Conservation (phyloP, 495 filamentous ascomycete genomes). For the Penicillium coprophilum region DNA sequence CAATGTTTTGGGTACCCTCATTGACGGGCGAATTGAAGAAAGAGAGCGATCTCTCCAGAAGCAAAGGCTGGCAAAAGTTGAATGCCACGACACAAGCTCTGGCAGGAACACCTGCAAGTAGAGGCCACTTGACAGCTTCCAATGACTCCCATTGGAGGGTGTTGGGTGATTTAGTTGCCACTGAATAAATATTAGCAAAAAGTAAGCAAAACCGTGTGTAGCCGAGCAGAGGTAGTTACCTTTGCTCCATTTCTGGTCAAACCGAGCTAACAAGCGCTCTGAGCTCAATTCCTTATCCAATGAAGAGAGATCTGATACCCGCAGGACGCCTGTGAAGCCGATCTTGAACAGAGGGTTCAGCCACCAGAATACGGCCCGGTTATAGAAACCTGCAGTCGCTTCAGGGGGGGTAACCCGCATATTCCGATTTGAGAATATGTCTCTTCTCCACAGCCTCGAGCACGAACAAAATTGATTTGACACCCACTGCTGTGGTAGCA, state of each 20-base stretch:
- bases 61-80: conserved; percentile 62
- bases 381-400: conserved; percentile 56
- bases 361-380: conserved; percentile 57
- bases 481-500: conserved; percentile 45
- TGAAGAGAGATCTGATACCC: conserved; percentile 44
- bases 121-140: conserved; percentile 45
- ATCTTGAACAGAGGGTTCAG: conserved; percentile 54
- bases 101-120: conserved; percentile 52
- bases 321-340: conserved; percentile 48
- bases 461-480: conserved; percentile 52
- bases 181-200: conserved; percentile 22
- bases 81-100: conserved; percentile 57
- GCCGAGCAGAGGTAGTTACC: conserved; percentile 14
- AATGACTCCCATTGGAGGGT: conserved; percentile 50
- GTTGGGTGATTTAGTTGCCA: conserved; percentile 34
- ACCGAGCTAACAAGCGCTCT: conserved; percentile 38
- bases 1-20: conserved; percentile 44
- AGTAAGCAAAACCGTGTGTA: background rate
- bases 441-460: conserved; percentile 58
- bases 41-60: conserved; percentile 53
- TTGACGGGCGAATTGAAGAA: conserved; percentile 47
- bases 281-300: conserved; percentile 48
- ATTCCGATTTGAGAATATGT: conserved; percentile 44
- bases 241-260: conserved; percentile 34
- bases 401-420: conserved; percentile 55